Conservation (phyloP, 1,284 basidiomycete species). For the Sanghuangporus sanghuang region DNA sequence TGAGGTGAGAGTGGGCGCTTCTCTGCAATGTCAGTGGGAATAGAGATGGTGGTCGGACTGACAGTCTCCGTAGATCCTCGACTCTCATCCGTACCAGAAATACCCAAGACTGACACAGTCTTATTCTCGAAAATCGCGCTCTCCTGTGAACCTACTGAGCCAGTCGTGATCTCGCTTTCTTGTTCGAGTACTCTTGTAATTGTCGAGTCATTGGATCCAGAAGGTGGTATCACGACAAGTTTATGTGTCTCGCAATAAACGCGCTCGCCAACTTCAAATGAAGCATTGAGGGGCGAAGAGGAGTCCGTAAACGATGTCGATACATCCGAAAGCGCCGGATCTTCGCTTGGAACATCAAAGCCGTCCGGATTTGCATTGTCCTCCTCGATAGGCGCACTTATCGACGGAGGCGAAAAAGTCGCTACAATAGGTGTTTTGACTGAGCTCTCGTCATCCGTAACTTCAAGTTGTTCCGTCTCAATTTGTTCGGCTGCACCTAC, state of each 20-base stretch:
- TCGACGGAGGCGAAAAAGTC: not conserved
- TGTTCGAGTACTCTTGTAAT: not conserved
- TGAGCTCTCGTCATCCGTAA: slow-evolving; percentile 2
- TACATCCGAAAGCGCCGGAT: not conserved
- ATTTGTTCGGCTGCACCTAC: not conserved
- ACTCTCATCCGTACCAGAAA: not conserved
- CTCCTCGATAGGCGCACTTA: not conserved
- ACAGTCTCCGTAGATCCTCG: slow-evolving; percentile 7
- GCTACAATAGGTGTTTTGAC: slow-evolving; percentile 4
- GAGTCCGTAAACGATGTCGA: slow-evolving; percentile 6
- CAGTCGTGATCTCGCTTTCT: not conserved
- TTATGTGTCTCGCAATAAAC: slow-evolving; percentile 6
- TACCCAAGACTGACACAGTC: not conserved
- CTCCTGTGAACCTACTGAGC: not conserved
- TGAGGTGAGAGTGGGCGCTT: not conserved
- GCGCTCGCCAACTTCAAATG: slow-evolving; percentile 10
- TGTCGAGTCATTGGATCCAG: not conserved
- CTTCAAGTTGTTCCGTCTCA: not conserved
- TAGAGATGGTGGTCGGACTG: not conserved
- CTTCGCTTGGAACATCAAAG: not conserved
- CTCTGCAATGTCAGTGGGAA: not conserved
- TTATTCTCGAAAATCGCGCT: not conserved
- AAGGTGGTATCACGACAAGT: slow-evolving; percentile 10
- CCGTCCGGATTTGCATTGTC: not conserved
- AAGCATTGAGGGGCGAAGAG: slow-evolving; percentile 5